Conservation (phyloP, 306 rosid genomes). For the Nissolia schottii region DNA sequence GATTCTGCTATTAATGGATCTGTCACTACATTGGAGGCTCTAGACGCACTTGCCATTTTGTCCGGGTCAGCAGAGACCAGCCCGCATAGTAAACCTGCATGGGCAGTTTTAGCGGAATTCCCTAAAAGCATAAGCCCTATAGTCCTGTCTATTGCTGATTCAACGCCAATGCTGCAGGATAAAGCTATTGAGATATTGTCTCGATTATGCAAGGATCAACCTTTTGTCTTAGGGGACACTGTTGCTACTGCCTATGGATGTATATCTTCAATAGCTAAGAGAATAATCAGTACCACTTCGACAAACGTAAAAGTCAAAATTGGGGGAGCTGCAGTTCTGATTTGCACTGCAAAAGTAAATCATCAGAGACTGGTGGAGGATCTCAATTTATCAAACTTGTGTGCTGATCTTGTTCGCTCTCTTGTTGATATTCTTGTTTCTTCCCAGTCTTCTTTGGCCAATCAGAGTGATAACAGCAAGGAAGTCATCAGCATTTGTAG, state of each 20-base stretch:
- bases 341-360: slow-evolving; percentile 87
- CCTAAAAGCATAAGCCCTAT: slow-evolving; percentile 84
- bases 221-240: slow-evolving; percentile 64
- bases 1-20: slow-evolving; percentile 62
- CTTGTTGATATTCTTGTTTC: slow-evolving; percentile 63
- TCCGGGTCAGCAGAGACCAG: slow-evolving; percentile 57
- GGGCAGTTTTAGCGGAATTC: slow-evolving; percentile 86
- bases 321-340: slow-evolving; percentile 87
- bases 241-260: slow-evolving; percentile 64
- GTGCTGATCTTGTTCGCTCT: slow-evolving; percentile 68
- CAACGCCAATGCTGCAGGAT: slow-evolving; percentile 76
- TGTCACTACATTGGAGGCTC: slow-evolving; percentile 69
- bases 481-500: slow-evolving; percentile 71
- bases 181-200: slow-evolving; percentile 91
- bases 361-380: slow-evolving; percentile 82
- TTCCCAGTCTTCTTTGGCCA: slow-evolving; percentile 42
- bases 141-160: slow-evolving; percentile 71
- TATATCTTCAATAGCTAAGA: slow-evolving; percentile 65
- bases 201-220: slow-evolving; percentile 84
- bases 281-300: slow-evolving; percentile 71
- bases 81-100: slow-evolving; percentile 69
- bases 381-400: slow-evolving; percentile 59
- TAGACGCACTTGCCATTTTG: slow-evolving; percentile 89
- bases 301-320: slow-evolving; percentile 59
- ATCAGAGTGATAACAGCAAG: slow-evolving; percentile 35